Evolutionary conservation across 352 stramenopile species (phyloP).

Genomic region (Elongisporangium undulatum): DNA sequence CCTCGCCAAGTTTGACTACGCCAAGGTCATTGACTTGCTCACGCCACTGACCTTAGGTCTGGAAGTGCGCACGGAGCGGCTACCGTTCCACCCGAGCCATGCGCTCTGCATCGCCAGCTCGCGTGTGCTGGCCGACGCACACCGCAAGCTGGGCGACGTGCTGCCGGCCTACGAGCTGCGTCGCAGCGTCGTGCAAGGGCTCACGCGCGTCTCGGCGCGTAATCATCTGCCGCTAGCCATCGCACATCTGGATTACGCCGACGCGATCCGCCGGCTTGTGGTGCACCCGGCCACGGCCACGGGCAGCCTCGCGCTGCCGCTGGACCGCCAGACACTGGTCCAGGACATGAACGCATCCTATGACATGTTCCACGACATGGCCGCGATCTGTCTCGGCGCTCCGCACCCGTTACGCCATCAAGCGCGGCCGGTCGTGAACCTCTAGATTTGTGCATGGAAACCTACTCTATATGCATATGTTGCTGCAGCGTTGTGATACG

Average conservation of each 20-base stretch:
- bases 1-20: conserved; percentile 25
- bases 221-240: conserved; percentile 31
- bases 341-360: conserved; percentile 30
- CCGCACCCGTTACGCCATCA: conserved; percentile 22
- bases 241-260: conserved; percentile 34
- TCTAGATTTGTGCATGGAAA: neutral
- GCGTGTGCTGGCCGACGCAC: conserved; percentile 26
- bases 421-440: conserved; percentile 3
- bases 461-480: neutral
- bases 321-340: conserved; percentile 18
- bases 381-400: conserved; percentile 23
- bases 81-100: conserved; percentile 30
- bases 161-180: conserved; percentile 22
- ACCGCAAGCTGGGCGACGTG: conserved; percentile 34
- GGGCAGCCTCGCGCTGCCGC: conserved; percentile 3
- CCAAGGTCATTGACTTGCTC: conserved; percentile 19
- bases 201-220: conserved; percentile 19
- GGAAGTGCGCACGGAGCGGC: conserved; percentile 14
- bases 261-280: conserved; percentile 25
- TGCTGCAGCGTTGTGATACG: neutral
- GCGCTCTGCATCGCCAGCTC: conserved; percentile 21
- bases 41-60: conserved; percentile 10
- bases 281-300: conserved; percentile 6
- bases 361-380: conserved; percentile 23
- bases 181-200: conserved; percentile 15